Base-by-base conservation (phyloP, 116 monocot genomes). In the Thalassia testudinum region DNA sequence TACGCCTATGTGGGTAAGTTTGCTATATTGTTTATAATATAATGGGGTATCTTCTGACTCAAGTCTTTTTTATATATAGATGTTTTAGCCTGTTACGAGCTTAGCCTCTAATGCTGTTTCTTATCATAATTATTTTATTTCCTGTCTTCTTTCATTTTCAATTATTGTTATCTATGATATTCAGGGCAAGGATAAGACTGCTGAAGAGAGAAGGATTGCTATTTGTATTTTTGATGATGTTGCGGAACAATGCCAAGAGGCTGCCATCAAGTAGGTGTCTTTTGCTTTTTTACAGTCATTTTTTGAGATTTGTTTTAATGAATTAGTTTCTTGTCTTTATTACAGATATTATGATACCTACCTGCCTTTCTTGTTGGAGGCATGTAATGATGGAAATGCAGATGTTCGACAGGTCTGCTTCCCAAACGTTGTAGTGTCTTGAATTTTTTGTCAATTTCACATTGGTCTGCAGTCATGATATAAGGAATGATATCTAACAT, bases 221-320 rank as follows among this genome's bases (percentile, higher is more conserved):
- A 97, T 97, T 60, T 89, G 85, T 58, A 86, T 89, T 56, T 97
- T 97, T 77, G 89, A 97, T 75, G 97, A 97, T 77, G 79, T 97
- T 62, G 97, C 85, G 25, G 97, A 97, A 59, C 88, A 97, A 70
- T 97, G 97, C 58, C 72, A 72, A 30, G 89, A 82, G 73, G 68
- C 82, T 66, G 89, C 97, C 61, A 75, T 85, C 1, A 97, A 82
- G 97, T 97, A 79, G 52, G 59, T 42, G 16, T 24, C 50, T 37
- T 6, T 45, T 5, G 15, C 15, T 45, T 20, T 45, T 45, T 20
- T 45, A 6, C 4, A 6, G 7, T 45, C 15, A 45, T 5, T 45
- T 45, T 5, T 5, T 16, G 3, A 45, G 2, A 4, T 7, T 34
- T 34, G 3, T 5, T 16, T 45, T 16, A 20, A 21, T 22, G 50